Percentiles rank a stretch among this genome's conserved stretches.
These are phyloP conservation scores for Boletus reticulatus DNA, from an alignment of 768 basidiomycete genomes.

Conservation along the genomic window DNA sequence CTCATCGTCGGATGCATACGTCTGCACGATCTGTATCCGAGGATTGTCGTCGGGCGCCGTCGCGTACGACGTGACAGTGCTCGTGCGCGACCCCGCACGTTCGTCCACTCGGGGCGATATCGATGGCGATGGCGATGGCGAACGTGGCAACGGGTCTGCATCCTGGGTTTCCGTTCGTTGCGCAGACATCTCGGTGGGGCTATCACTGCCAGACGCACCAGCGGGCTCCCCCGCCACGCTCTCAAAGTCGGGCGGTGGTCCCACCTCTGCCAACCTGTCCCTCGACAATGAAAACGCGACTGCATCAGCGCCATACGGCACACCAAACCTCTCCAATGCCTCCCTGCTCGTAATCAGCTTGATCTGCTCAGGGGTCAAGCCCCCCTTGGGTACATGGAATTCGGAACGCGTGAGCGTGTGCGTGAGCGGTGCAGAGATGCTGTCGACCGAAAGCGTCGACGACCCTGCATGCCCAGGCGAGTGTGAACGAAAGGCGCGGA, in stretches of 20 bases:
- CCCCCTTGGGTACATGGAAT: constrained; percentile 55
- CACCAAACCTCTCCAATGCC: constrained; percentile 63
- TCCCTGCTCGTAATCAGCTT: constrained; percentile 70
- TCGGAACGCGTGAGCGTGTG: constrained; percentile 75
- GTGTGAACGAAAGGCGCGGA: constrained; percentile 43
- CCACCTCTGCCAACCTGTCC: constrained; percentile 34
- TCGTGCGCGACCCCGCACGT: constrained; percentile 13
- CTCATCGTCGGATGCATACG: not conserved
- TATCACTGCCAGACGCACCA: not conserved
- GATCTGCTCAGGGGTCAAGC: constrained; percentile 51
- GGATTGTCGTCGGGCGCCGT: constrained; percentile 2
- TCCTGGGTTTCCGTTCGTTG: not conserved
- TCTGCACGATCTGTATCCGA: not conserved
- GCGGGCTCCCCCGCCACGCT: not conserved
- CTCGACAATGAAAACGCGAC: constrained; percentile 51
- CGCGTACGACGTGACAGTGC: constrained; percentile 8
- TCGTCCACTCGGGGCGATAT: not conserved
- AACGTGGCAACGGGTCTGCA: not conserved
- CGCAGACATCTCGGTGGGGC: not conserved
- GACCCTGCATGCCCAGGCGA: constrained; percentile 47
- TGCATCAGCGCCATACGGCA: constrained; percentile 76
- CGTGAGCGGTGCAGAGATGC: constrained; percentile 72
- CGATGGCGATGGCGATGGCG: not conserved
- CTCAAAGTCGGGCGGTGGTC: constrained; percentile 55
- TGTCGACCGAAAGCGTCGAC: constrained; percentile 67